Percentiles rank a stretch among this genome's conserved stretches.
Evolutionary conservation across 2,329 filamentous ascomycete genomes (phyloP).

Genomic region (Talaromyces sp.): DNA sequence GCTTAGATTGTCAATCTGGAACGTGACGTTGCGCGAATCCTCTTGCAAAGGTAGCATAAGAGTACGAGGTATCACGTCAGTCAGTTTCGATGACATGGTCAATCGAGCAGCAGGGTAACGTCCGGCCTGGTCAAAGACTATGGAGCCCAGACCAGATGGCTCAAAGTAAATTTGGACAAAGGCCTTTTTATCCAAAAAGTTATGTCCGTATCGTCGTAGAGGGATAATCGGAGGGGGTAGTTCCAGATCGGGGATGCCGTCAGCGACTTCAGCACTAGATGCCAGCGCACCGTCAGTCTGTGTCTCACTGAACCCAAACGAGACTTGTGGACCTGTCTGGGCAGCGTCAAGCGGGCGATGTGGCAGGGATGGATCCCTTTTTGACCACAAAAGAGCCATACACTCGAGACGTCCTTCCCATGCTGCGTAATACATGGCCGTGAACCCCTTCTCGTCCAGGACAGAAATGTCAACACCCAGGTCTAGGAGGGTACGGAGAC

Average conservation of each 20-base stretch:
- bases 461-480: conserved; percentile 73
- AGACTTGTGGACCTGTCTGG: conserved; percentile 13
- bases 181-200: conserved; percentile 96
- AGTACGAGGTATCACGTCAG: conserved; percentile 93
- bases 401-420: conserved; percentile 97
- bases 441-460: conserved; percentile 84
- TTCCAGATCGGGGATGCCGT: conserved; percentile 87
- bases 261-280: conserved; percentile 49
- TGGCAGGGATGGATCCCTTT: conserved; percentile 19
- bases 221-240: conserved; percentile 95
- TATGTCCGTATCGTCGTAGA: conserved; percentile 89
- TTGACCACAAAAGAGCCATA: conserved; percentile 72
- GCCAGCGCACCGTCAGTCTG: conserved; percentile 35
- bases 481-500: conserved; percentile 73
- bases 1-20: conserved; percentile 91
- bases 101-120: conserved; percentile 93
- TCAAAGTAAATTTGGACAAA: conserved; percentile 92
- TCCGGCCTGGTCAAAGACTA: conserved; percentile 94
- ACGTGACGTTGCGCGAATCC: conserved; percentile 86
- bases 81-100: conserved; percentile 93
- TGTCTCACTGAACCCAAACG: conserved; percentile 20
- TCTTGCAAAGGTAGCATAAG: conserved; percentile 94
- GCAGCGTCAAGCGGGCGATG: conserved; percentile 30
- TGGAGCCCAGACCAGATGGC: conserved; percentile 59
- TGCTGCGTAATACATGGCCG: conserved; percentile 95